These are phyloP conservation scores for Auriscalpium microsporum DNA, from an alignment of 768 basidiomycete genomes.

Conservation along the genomic window DNA sequence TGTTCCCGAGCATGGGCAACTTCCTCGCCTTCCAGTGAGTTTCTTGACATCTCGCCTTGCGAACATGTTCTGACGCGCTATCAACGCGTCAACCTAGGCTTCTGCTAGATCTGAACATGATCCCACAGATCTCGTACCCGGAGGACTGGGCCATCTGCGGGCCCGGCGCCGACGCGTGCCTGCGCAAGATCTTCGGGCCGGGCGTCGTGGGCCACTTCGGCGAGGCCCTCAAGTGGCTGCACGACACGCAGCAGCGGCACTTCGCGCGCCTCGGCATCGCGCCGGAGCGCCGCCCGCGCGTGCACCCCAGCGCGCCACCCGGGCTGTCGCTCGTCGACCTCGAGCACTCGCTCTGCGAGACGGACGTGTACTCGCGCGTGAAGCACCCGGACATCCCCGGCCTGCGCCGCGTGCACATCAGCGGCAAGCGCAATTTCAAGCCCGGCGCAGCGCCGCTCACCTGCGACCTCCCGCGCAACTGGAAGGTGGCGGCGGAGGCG, in stretches of 20 bases:
- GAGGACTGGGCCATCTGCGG: conserved; percentile 62
- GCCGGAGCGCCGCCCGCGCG: conserved; percentile 18
- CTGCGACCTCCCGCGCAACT: conserved; percentile 19
- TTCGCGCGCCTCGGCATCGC: conserved; percentile 46
- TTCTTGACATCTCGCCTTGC: not conserved
- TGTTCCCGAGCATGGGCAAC: conserved; percentile 68
- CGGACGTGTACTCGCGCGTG: conserved; percentile 68
- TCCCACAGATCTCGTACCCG: conserved; percentile 44
- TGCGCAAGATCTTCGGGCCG: conserved; percentile 58
- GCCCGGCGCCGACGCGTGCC: conserved; percentile 55
- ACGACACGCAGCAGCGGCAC: conserved; percentile 47
- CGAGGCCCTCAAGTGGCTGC: conserved; percentile 58
- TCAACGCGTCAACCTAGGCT: conserved; percentile 17
- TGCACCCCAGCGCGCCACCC: conserved; percentile 9
- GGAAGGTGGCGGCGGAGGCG: conserved; percentile 9
- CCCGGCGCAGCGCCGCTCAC: conserved; percentile 18
- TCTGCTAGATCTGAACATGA: conserved; percentile 30
- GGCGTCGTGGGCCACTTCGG: conserved; percentile 35
- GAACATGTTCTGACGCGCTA: not conserved
- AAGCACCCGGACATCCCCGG: conserved; percentile 36
- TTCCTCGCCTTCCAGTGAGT: conserved; percentile 60
- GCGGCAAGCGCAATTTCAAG: conserved; percentile 9
- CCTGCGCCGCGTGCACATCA: conserved; percentile 27
- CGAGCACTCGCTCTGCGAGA: conserved; percentile 73
- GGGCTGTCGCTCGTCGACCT: conserved; percentile 58